Evolutionary conservation across 2,329 filamentous ascomycete genomes (phyloP).

Genomic region (Apiospora pterosperma): DNA sequence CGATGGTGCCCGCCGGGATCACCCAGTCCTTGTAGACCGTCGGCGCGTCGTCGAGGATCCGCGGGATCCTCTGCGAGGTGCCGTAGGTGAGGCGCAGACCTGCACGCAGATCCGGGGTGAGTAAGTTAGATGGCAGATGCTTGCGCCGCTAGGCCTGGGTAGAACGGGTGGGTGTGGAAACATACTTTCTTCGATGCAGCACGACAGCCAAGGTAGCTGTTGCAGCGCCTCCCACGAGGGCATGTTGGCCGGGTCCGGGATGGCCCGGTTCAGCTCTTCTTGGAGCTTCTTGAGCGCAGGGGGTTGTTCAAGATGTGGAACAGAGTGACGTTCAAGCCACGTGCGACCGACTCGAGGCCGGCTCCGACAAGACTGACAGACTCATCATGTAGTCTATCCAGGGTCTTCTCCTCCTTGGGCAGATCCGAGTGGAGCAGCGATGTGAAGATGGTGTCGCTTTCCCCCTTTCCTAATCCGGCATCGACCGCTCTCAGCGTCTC

Average conservation of each 20-base stretch:
- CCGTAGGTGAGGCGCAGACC: constrained; percentile 14
- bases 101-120: not conserved
- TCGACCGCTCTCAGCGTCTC: not conserved
- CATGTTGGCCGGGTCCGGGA: constrained; percentile 13
- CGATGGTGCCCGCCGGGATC: constrained; percentile 12
- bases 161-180: too few species aligned
- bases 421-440: not conserved
- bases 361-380: not conserved
- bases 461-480: not conserved
- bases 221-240: constrained; percentile 14
- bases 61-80: constrained; percentile 10
- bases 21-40: constrained; percentile 11
- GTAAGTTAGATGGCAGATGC: not conserved
- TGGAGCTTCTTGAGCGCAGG: not conserved
- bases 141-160: too few species aligned
- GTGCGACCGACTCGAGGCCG: not conserved
- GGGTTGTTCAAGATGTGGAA: not conserved
- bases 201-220: constrained; percentile 22
- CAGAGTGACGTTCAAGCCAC: not conserved
- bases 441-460: not conserved
- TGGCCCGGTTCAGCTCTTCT: constrained; percentile 10
- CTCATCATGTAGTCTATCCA: not conserved
- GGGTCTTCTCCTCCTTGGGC: not conserved
- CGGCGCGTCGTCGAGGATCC: constrained; percentile 9
- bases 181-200: constrained; percentile 21